Evolutionary conservation across 768 basidiomycete species (phyloP).

Genomic region (Phylloporus sp.): DNA sequence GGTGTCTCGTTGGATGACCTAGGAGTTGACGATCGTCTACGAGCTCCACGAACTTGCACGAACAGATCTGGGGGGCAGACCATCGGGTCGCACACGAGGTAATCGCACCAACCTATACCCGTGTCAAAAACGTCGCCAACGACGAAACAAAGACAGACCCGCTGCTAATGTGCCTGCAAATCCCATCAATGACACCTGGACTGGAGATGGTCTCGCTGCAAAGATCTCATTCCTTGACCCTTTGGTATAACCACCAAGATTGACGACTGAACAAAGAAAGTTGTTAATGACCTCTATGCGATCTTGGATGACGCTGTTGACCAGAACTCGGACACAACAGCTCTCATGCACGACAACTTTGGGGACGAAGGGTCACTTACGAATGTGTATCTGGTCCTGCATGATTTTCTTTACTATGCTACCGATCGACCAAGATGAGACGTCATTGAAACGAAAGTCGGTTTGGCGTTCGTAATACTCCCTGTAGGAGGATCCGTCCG

Average conservation of each 20-base stretch:
- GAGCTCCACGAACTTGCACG: conserved; percentile 29
- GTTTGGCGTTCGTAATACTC: conserved; percentile 38
- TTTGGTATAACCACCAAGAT: conserved; percentile 48
- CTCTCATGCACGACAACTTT: not conserved
- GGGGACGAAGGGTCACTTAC: conserved; percentile 23
- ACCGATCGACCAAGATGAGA: conserved; percentile 35
- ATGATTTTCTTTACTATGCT: conserved; percentile 37
- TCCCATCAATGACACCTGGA: conserved; percentile 48
- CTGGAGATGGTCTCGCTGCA: conserved; percentile 43
- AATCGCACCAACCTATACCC: conserved; percentile 42
- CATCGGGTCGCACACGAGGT: conserved; percentile 41
- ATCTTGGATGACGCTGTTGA: no score
- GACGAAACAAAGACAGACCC: conserved; percentile 17
- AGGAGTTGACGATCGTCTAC: conserved; percentile 1
- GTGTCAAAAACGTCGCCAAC: not conserved
- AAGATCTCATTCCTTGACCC: conserved; percentile 50
- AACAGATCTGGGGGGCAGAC: conserved; percentile 40
- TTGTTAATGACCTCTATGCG: no score
- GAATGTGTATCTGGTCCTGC: conserved; percentile 42
- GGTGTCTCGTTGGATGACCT: conserved; percentile 2
- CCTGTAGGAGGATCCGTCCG: conserved; percentile 42
- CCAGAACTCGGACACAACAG: no score
- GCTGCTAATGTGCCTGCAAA: conserved; percentile 46
- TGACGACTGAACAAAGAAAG: conserved; percentile 33
- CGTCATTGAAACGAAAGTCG: conserved; percentile 37